Conservation (phyloP, 1,139 yeast genomes). For the Yamadazyma diddensiae region DNA sequence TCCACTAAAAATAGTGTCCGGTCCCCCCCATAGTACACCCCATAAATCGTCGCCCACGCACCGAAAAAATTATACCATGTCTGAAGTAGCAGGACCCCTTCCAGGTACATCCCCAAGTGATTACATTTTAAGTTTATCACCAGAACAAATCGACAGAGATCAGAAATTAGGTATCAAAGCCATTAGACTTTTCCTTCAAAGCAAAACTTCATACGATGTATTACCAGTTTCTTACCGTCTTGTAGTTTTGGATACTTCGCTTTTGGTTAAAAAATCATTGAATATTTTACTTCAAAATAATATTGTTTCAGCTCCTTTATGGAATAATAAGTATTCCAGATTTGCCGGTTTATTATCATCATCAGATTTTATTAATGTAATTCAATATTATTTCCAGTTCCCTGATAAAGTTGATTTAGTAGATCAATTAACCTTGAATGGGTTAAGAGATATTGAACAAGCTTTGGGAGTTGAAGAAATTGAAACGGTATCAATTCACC, state of each 20-base stretch:
- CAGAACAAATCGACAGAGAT: slow-evolving; percentile 50
- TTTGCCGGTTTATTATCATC: slow-evolving; percentile 95
- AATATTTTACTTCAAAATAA: slow-evolving; percentile 89
- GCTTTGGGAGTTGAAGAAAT: slow-evolving; percentile 87
- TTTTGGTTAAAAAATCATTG: slow-evolving; percentile 85
- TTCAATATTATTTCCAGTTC: slow-evolving; percentile 88
- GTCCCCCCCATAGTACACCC: slow-evolving; percentile 3
- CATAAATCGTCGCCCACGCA: background rate
- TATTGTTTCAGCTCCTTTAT: slow-evolving; percentile 93
- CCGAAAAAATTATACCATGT: slow-evolving; percentile 5
- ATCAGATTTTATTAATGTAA: slow-evolving; percentile 90
- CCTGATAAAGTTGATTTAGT: slow-evolving; percentile 90
- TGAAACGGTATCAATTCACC: slow-evolving; percentile 88
- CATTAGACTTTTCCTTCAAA: slow-evolving; percentile 77
- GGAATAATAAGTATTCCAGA: slow-evolving; percentile 87
- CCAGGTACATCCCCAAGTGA: slow-evolving; percentile 32
- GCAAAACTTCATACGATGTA: slow-evolving; percentile 94
- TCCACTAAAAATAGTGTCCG: too few species aligned
- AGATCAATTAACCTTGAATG: slow-evolving; percentile 82
- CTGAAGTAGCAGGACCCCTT: slow-evolving; percentile 1
- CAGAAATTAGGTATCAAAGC: slow-evolving; percentile 71
- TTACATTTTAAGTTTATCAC: slow-evolving; percentile 40
- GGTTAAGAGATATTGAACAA: slow-evolving; percentile 79
- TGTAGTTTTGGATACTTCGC: slow-evolving; percentile 89
- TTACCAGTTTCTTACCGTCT: slow-evolving; percentile 92